Percentiles rank a stretch among this genome's conserved stretches.
Conservation (phyloP, 2,329 filamentous ascomycete genomes). For the Tolypocladium inflatum region DNA sequence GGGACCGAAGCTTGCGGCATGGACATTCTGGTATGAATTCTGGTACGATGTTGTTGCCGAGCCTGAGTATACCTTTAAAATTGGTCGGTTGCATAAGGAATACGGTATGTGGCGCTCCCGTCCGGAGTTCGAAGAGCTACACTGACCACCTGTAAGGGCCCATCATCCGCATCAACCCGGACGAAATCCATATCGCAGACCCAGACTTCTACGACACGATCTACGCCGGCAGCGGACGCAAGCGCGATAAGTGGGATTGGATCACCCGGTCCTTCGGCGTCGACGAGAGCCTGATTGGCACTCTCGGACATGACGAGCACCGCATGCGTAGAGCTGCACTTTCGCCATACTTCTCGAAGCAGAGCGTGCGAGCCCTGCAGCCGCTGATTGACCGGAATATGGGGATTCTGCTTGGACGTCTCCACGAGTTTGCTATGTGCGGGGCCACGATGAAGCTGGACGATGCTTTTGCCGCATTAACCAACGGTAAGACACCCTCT, state of each 20-base stretch:
- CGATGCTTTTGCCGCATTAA: too few relatives aligned
- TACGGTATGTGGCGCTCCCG: constrained; percentile 15
- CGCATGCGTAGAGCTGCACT: constrained; percentile 3
- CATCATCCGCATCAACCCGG: constrained; percentile 17
- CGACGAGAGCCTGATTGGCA: constrained; percentile 1
- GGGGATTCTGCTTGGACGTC: neutral
- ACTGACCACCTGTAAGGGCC: constrained; percentile 10
- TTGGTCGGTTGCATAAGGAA: constrained; percentile 20
- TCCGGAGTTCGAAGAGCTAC: neutral
- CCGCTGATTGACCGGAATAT: neutral
- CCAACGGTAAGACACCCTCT: too few relatives aligned
- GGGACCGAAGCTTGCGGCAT: constrained; percentile 20
- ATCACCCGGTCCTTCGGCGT: too few relatives aligned
- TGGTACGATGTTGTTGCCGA: constrained; percentile 19
- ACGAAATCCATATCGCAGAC: constrained; percentile 18
- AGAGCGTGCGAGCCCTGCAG: neutral
- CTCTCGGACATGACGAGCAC: constrained; percentile 10
- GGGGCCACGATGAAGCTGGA: too few relatives aligned
- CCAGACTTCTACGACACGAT: constrained; percentile 14
- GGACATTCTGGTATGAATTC: constrained; percentile 20
- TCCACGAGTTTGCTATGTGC: too few relatives aligned
- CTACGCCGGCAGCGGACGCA: constrained; percentile 4
- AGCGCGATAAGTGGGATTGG: too few relatives aligned
- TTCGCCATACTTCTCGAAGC: neutral
- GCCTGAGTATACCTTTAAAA: constrained; percentile 18